Conservation (phyloP, 306 rosid species). For the Oemleria cerasiformis region DNA sequence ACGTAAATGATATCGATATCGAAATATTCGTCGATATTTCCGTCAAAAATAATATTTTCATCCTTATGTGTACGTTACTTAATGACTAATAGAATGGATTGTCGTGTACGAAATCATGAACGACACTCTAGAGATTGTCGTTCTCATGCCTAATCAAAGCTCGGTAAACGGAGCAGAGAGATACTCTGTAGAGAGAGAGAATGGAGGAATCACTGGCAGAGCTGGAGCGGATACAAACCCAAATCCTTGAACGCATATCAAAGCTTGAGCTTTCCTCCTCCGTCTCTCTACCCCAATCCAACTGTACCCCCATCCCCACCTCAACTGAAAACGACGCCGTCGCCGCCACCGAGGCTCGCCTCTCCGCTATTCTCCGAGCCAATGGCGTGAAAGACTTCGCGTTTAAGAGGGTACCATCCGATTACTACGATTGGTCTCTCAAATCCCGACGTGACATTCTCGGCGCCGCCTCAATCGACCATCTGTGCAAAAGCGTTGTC, state of each 20-base stretch:
- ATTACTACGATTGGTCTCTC: slow-evolving; percentile 84
- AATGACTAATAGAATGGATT: background rate
- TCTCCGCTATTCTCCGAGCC: slow-evolving; percentile 56
- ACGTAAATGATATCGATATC: too few species aligned
- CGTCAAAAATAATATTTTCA: too few species aligned
- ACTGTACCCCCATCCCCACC: slow-evolving; percentile 4
- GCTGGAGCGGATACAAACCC: slow-evolving; percentile 49
- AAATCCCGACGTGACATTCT: slow-evolving; percentile 70
- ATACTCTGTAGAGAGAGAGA: background rate
- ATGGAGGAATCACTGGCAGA: slow-evolving; percentile 46
- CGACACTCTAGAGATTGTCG: background rate
- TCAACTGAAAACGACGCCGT: background rate
- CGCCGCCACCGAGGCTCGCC: slow-evolving; percentile 54
- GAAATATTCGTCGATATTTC: too few species aligned
- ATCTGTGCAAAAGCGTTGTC: slow-evolving; percentile 97
- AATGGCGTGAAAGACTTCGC: slow-evolving; percentile 58
- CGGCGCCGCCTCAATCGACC: slow-evolving; percentile 61
- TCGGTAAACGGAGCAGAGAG: background rate
- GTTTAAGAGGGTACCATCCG: slow-evolving; percentile 65
- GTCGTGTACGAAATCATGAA: background rate
- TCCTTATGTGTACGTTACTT: too few species aligned
- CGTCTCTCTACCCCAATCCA: slow-evolving; percentile 19
- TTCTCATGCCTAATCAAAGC: background rate
- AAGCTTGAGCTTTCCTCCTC: slow-evolving; percentile 40
- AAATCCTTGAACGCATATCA: slow-evolving; percentile 45